These are phyloP conservation scores for Myriosclerotinia scirpicola DNA, from an alignment of 2,329 filamentous ascomycete genomes.

Conservation along the genomic window DNA sequence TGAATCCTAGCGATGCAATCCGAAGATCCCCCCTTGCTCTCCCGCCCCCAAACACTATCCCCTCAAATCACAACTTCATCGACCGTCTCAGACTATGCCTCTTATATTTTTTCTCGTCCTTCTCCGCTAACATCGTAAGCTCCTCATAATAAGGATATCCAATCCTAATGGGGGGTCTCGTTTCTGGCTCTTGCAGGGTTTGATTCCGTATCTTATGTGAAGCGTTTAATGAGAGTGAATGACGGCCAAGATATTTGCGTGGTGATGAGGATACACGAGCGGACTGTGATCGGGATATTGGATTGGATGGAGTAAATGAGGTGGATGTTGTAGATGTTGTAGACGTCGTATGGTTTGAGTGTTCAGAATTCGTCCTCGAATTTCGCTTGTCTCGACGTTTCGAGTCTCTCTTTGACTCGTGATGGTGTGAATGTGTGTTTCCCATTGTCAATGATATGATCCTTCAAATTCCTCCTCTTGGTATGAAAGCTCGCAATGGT, in stretches of 20 bases:
- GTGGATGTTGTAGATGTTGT: background rate
- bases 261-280: background rate
- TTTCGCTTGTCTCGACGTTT: background rate
- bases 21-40: too few species aligned
- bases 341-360: conserved; percentile 8
- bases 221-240: conserved; percentile 2
- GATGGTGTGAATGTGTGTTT: conserved; percentile 17
- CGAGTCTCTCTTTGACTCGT: background rate
- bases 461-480: too few species aligned
- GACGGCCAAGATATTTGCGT: background rate
- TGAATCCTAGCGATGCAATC: background rate
- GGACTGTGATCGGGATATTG: conserved; percentile 14
- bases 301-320: background rate
- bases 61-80: background rate
- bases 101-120: conserved; percentile 12
- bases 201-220: background rate
- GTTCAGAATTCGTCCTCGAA: conserved; percentile 13
- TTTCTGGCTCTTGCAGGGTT: background rate
- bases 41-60: background rate
- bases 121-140: conserved; percentile 13
- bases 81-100: conserved; percentile 15
- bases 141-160: conserved; percentile 26
- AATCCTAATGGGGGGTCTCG: conserved; percentile 20
- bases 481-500: background rate
- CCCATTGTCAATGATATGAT: conserved; percentile 8